phyloP scores from a whole-genome alignment of 495 filamentous ascomycete genomes.

The Podospora didyma region DNA sequence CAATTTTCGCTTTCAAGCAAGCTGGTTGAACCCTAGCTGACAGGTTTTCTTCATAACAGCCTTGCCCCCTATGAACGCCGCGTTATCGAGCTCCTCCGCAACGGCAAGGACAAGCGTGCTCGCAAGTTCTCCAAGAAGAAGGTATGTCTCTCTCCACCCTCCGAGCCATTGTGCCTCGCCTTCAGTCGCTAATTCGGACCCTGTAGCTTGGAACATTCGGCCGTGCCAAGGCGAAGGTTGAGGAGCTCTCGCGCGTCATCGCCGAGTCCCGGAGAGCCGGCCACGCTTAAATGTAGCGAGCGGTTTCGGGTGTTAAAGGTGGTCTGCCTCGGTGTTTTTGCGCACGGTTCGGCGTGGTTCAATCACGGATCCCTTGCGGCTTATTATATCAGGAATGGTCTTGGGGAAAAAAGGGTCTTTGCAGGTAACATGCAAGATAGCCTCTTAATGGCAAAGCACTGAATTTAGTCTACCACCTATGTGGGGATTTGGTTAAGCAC shows the following conservation, averaged over 20 bases:
- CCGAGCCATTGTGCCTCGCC: background rate
- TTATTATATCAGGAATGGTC: conserved; percentile 12
- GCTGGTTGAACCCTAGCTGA: conserved; percentile 12
- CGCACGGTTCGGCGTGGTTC: conserved; percentile 17
- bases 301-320: conserved; percentile 6
- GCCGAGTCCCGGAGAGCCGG: conserved; percentile 81
- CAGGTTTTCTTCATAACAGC: conserved; percentile 17
- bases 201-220: conserved; percentile 82
- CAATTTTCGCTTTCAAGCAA: background rate
- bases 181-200: conserved; percentile 3
- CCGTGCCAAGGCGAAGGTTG: conserved; percentile 97
- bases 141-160: conserved; percentile 45
- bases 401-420: conserved; percentile 8
- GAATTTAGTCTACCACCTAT: conserved; percentile 1
- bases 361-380: conserved; percentile 11
- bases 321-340: conserved; percentile 20
- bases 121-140: conserved; percentile 99
- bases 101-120: conserved; percentile 98
- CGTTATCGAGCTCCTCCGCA: conserved; percentile 96
- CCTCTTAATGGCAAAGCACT: conserved; percentile 11
- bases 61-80: conserved; percentile 97
- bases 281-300: conserved; percentile 59
- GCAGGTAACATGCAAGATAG: conserved; percentile 5
- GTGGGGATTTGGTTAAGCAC: background rate
- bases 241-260: conserved; percentile 95